Evolutionary conservation across 2,329 filamentous ascomycete species (phyloP).

Genomic region (Claviceps sp.): DNA sequence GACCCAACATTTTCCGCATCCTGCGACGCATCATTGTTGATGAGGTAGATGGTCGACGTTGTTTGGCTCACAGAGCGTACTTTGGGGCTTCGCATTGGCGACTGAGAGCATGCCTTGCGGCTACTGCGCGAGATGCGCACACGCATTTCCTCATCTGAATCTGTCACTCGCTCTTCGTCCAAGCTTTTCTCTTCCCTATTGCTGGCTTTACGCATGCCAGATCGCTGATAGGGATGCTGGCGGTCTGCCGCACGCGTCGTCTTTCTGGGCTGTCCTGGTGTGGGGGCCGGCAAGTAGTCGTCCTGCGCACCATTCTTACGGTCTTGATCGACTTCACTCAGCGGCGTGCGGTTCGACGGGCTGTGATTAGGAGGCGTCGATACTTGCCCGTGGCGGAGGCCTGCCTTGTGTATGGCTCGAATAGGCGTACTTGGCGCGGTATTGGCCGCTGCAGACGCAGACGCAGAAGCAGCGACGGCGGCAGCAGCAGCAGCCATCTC

Average conservation of each 20-base stretch:
- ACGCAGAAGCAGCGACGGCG: background rate
- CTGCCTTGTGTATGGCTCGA: conserved; percentile 46
- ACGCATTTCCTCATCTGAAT: conserved; percentile 75
- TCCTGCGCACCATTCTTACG: conserved; percentile 58
- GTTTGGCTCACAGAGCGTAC: conserved; percentile 63
- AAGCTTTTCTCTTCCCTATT: conserved; percentile 38
- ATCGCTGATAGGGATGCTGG: conserved; percentile 58
- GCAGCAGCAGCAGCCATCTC: conserved; percentile 32
- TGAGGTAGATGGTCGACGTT: conserved; percentile 51
- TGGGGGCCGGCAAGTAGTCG: conserved; percentile 87
- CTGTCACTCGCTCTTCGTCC: conserved; percentile 43
- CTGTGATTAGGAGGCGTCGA: conserved; percentile 76
- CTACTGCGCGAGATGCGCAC: conserved; percentile 53
- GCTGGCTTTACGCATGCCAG: conserved; percentile 27
- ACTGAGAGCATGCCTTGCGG: conserved; percentile 50
- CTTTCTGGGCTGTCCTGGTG: conserved; percentile 90
- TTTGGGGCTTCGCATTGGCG: conserved; percentile 47
- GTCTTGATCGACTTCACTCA: conserved; percentile 91
- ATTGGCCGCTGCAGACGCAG: conserved; percentile 16
- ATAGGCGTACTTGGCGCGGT: conserved; percentile 44
- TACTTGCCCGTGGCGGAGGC: conserved; percentile 50
- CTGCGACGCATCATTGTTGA: conserved; percentile 55
- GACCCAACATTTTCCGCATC: conserved; percentile 59
- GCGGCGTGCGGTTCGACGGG: conserved; percentile 62
- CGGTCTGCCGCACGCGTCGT: conserved; percentile 62